These are phyloP conservation scores for Venustampulla echinocandica DNA, from an alignment of 495 filamentous ascomycete species.

Conservation along the genomic window DNA sequence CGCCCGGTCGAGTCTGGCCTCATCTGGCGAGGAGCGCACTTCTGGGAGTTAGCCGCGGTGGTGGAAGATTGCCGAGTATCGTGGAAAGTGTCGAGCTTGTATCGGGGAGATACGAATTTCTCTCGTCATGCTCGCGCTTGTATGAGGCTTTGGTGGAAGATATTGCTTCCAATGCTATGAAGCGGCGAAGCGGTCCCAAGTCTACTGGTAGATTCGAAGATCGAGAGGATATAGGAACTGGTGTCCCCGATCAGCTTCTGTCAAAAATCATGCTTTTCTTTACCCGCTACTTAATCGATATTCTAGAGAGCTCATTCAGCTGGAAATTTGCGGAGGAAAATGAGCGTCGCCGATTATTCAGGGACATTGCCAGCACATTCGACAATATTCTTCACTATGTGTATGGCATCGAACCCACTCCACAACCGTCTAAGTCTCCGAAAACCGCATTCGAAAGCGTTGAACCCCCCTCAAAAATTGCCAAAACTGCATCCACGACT, in stretches of 20 bases:
- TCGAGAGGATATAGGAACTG: slow-evolving; percentile 51
- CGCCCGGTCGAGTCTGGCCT: slow-evolving; percentile 80
- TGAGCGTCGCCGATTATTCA: slow-evolving; percentile 48
- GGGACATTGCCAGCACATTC: slow-evolving; percentile 56
- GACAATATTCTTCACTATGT: slow-evolving; percentile 59
- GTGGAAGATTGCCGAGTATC: slow-evolving; percentile 64
- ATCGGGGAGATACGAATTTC: slow-evolving; percentile 65
- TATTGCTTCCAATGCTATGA: slow-evolving; percentile 60
- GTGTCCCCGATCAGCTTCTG: slow-evolving; percentile 68
- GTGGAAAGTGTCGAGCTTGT: slow-evolving; percentile 68
- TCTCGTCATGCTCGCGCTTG: slow-evolving; percentile 59
- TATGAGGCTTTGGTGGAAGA: slow-evolving; percentile 72
- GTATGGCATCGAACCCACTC: slow-evolving; percentile 53
- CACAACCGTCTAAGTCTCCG: slow-evolving; percentile 30
- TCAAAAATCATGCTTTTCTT: slow-evolving; percentile 63
- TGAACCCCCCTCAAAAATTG: not conserved
- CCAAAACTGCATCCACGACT: not conserved
- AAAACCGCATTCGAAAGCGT: not conserved
- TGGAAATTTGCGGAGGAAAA: slow-evolving; percentile 70
- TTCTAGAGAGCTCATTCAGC: slow-evolving; percentile 69
- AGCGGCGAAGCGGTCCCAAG: slow-evolving; percentile 52
- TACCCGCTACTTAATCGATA: slow-evolving; percentile 62
- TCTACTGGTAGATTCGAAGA: slow-evolving; percentile 42
- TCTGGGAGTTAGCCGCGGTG: slow-evolving; percentile 61
- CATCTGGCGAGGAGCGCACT: slow-evolving; percentile 73